Evolutionary conservation across 2,329 filamentous ascomycete species (phyloP).

Genomic region (Lasiodiplodia sp.): DNA sequence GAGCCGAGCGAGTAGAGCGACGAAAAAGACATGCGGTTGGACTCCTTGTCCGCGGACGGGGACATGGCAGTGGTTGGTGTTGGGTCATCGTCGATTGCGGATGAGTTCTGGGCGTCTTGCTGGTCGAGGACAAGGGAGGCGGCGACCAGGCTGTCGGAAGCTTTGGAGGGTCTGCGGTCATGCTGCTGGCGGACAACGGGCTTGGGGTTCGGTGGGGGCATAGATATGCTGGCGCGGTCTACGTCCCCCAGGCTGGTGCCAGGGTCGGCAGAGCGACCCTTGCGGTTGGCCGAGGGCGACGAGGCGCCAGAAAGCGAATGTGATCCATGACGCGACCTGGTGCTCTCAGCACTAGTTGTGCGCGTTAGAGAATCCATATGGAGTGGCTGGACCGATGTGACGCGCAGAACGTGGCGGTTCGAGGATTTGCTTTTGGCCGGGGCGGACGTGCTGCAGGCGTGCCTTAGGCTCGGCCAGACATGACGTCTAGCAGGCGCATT

Average conservation of each 20-base stretch:
- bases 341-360: slow-evolving; percentile 48
- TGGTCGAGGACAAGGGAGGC: slow-evolving; percentile 33
- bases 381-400: slow-evolving; percentile 32
- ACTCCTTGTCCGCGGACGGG: slow-evolving; percentile 56
- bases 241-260: slow-evolving; percentile 65
- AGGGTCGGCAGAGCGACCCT: slow-evolving; percentile 66
- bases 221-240: slow-evolving; percentile 68
- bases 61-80: slow-evolving; percentile 55
- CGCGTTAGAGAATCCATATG: slow-evolving; percentile 39
- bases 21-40: slow-evolving; percentile 74
- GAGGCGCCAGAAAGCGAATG: slow-evolving; percentile 59
- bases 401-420: slow-evolving; percentile 23
- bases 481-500: slow-evolving; percentile 21
- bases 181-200: slow-evolving; percentile 55
- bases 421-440: slow-evolving; percentile 21
- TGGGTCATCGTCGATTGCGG: slow-evolving; percentile 56
- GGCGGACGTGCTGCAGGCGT: slow-evolving; percentile 18
- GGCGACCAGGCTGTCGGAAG: slow-evolving; percentile 49
- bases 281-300: slow-evolving; percentile 52
- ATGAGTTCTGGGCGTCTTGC: slow-evolving; percentile 46
- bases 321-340: slow-evolving; percentile 43
- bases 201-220: slow-evolving; percentile 62
- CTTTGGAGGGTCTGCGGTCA: slow-evolving; percentile 50
- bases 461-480: slow-evolving; percentile 18
- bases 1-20: slow-evolving; percentile 76